Evolutionary conservation across 2,329 filamentous ascomycete genomes (phyloP).

Genomic region (Didymella sp.): DNA sequence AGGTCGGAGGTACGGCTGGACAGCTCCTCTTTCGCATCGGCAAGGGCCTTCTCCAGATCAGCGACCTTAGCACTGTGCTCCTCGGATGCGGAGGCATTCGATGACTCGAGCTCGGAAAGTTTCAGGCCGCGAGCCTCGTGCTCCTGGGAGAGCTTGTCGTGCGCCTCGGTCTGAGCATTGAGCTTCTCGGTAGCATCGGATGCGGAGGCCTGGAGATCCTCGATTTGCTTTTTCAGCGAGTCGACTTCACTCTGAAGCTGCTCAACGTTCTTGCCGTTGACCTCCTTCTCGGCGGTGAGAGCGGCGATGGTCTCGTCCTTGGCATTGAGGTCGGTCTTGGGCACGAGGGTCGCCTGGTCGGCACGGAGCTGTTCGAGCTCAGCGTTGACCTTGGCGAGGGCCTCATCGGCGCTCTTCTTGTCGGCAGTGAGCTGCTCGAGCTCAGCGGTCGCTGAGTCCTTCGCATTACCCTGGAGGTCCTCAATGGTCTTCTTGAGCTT

Average conservation of each 20-base stretch:
- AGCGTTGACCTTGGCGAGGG: constrained; percentile 28
- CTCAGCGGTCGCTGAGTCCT: constrained; percentile 25
- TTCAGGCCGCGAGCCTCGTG: constrained; percentile 28
- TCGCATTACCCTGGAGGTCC: constrained; percentile 27
- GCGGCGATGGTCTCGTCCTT: constrained; percentile 36
- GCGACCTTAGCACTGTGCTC: constrained; percentile 29
- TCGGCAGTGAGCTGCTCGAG: constrained; percentile 26
- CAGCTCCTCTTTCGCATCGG: constrained; percentile 28
- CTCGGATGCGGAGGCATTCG: constrained; percentile 24
- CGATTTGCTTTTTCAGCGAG: constrained; percentile 34
- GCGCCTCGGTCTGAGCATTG: constrained; percentile 25
- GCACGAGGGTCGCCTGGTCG: constrained; percentile 22
- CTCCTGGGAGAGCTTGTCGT: constrained; percentile 32
- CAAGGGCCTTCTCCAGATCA: constrained; percentile 26
- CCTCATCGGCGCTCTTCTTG: constrained; percentile 24
- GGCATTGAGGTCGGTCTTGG: constrained; percentile 38
- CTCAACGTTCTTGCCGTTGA: constrained; percentile 30
- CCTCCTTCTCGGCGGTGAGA: constrained; percentile 35
- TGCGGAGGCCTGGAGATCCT: constrained; percentile 26
- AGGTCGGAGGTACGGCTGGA: constrained; percentile 38
- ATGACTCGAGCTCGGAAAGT: constrained; percentile 28
- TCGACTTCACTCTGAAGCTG: constrained; percentile 33
- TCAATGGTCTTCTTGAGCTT: constrained; percentile 37
- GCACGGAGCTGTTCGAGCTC: constrained; percentile 27
- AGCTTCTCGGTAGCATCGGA: constrained; percentile 29